These are phyloP conservation scores for Huntiella moniliformis DNA, from an alignment of 2,329 filamentous ascomycete species.

Conservation along the genomic window DNA sequence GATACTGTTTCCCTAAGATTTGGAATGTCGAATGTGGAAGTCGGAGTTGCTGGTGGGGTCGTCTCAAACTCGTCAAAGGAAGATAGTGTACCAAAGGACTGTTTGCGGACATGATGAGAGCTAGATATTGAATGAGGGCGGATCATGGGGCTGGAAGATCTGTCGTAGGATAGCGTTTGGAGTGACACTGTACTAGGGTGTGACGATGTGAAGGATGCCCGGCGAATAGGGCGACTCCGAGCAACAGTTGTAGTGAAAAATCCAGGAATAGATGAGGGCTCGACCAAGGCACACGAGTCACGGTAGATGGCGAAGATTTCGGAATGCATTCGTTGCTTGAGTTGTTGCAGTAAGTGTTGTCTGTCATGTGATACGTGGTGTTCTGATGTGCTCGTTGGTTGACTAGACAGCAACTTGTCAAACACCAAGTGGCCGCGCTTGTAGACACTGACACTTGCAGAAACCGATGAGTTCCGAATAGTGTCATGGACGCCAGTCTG, in stretches of 20 bases:
- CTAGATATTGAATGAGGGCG: slow-evolving; percentile 1
- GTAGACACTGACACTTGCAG: slow-evolving; percentile 28
- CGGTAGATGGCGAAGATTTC: slow-evolving; percentile 32
- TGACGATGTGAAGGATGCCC: slow-evolving; percentile 2
- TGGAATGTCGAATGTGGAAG: slow-evolving; percentile 13
- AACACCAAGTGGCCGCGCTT: slow-evolving; percentile 35
- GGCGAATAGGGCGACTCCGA: background rate
- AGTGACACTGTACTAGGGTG: slow-evolving; percentile 5
- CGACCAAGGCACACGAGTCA: slow-evolving; percentile 29
- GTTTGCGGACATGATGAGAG: slow-evolving; percentile 1
- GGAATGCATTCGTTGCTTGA: slow-evolving; percentile 27
- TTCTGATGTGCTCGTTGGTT: slow-evolving; percentile 18
- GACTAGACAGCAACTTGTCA: slow-evolving; percentile 29
- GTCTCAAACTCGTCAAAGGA: slow-evolving; percentile 12
- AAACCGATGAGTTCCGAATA: slow-evolving; percentile 27
- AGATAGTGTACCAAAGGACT: slow-evolving; percentile 6
- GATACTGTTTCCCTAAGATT: slow-evolving; percentile 14
- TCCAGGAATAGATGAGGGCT: slow-evolving; percentile 15
- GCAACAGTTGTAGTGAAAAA: slow-evolving; percentile 13
- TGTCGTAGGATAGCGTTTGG: background rate
- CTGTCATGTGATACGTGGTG: slow-evolving; percentile 16
- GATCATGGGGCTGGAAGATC: background rate
- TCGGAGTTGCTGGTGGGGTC: slow-evolving; percentile 14
- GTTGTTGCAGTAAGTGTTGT: slow-evolving; percentile 21
- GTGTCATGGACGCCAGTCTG: slow-evolving; percentile 31